Base-by-base conservation (phyloP, 2,329 filamentous ascomycete species). In the Colletotrichum tofieldiae region DNA sequence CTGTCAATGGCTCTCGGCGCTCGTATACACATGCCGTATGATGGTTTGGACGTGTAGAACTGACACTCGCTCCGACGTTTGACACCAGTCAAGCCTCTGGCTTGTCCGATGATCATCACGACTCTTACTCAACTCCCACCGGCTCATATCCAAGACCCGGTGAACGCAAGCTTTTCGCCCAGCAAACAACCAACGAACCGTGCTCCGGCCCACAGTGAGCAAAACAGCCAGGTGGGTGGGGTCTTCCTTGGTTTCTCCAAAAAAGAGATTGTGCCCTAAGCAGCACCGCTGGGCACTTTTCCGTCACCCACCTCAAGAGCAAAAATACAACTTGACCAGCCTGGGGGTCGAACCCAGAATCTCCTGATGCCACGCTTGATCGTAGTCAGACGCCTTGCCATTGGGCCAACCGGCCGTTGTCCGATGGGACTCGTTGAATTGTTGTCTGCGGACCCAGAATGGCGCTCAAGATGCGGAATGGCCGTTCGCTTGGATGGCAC, bases 351-450 rank as follows among this genome's bases (percentile, higher is more conserved):
- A 72, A 72, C 70, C 70, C 70, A 72, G 70, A 72, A 72, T 72
- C 70, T 72, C 65, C 70, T 72, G 65, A 72, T 72, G 26, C 39
- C 63, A 47, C n/a, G 5, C n/a, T 39, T 5, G 41, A 49, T 83
- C 80, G 81, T 83, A 82, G 81, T 83, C 81, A 83, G 80, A 83
- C 81, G 81, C 81, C 81, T 82, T 83, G 81, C 77, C 81, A 83
- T 81, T 81, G 79, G 79, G 78, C 79, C 79, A 82, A 72, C 70
- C 70, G 70, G 70, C 70, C 70, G n/a, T 35, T 37, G 26, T 65
- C 54, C 54, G 39, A 37, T 5, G 29, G 26, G 32, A 43, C 54
- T 45, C 11, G 23, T 35, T 35, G 14, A 8, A 20, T 20, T 60
- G 39, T 29, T 43, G 0, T 26, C 7, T 3, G 3, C 3, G 1